phyloP scores from a whole-genome alignment of 805 yeast genomes.

The Teunomyces aglyptinius region DNA sequence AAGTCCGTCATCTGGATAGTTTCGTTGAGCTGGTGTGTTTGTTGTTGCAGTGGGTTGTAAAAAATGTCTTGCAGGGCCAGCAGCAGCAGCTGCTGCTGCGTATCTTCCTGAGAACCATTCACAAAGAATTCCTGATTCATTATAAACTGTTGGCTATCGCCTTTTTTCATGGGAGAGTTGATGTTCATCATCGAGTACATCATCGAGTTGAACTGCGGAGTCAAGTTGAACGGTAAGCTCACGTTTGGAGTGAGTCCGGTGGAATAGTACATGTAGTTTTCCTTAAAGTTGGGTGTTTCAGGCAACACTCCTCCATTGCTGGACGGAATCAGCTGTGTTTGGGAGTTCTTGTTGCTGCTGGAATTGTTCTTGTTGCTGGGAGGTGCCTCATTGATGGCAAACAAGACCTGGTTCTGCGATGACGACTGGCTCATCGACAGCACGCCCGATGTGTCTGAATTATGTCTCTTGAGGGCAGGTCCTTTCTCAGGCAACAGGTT shows the following conservation, averaged over 20 bases:
- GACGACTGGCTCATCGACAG: constrained; percentile 5
- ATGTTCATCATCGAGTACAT: constrained; percentile 36
- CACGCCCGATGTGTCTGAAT: constrained; percentile 21
- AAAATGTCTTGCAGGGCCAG: constrained; percentile 3
- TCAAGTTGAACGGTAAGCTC: constrained; percentile 29
- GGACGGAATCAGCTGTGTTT: constrained; percentile 2
- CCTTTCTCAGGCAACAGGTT: constrained; percentile 5
- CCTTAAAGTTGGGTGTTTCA: constrained; percentile 36
- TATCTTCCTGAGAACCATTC: constrained; percentile 7
- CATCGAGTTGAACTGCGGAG: constrained; percentile 41
- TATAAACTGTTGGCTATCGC: constrained; percentile 15
- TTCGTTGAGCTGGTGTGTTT: constrained; percentile 4
- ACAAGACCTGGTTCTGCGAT: constrained; percentile 5
- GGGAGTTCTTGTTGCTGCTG: background rate
- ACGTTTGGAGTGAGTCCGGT: constrained; percentile 32
- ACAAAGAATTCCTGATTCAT: constrained; percentile 30
- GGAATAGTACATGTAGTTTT: constrained; percentile 20
- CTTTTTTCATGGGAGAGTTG: constrained; percentile 29
- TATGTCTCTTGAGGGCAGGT: constrained; percentile 16
- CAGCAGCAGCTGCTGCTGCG: constrained; percentile 2
- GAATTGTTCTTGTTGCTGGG: background rate
- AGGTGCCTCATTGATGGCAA: background rate
- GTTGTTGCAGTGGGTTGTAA: constrained; percentile 5
- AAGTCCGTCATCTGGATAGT: constrained; percentile 17
- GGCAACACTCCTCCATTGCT: constrained; percentile 16